A percentile compares a stretch with the other conserved stretches of the same genome.
These are phyloP conservation scores for Lichtheimia corymbifera DNA, from an alignment of 371 early-diverging fungal genomes.

Conservation along the genomic window DNA sequence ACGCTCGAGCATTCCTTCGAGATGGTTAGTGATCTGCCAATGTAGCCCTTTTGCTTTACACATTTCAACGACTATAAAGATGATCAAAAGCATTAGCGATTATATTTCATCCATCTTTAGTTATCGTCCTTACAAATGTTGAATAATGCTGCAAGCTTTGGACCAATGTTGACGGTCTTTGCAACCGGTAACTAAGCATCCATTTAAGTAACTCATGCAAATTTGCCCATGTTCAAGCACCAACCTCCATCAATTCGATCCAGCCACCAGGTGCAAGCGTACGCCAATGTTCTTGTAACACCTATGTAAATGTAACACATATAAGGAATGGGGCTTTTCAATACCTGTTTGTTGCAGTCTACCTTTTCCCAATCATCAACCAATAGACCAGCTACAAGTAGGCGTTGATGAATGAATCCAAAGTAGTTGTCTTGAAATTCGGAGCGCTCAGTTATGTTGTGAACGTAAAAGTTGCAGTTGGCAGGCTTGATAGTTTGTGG, in stretches of 20 bases:
- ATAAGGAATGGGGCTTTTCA: neutral
- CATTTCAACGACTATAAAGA: too few relatives aligned
- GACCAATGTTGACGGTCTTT: too few relatives aligned
- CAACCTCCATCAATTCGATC: slow-evolving; percentile 20
- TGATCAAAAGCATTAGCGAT: too few relatives aligned
- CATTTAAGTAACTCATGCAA: too few relatives aligned
- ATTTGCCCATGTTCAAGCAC: too few relatives aligned
- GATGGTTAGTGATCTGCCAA: too few relatives aligned
- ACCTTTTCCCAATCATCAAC: slow-evolving; percentile 30
- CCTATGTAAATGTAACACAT: slow-evolving; percentile 6
- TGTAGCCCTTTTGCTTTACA: too few relatives aligned
- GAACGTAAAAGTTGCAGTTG: slow-evolving; percentile 42
- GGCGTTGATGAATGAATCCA: slow-evolving; percentile 58
- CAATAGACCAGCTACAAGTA: slow-evolving; percentile 33
- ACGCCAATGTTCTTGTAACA: slow-evolving; percentile 15
- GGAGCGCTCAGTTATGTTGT: slow-evolving; percentile 54
- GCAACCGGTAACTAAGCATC: too few relatives aligned
- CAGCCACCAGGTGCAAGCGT: slow-evolving; percentile 22
- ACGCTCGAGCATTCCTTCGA: too few relatives aligned
- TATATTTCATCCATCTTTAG: too few relatives aligned
- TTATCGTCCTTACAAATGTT: too few relatives aligned
- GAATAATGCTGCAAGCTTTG: too few relatives aligned
- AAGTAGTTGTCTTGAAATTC: slow-evolving; percentile 55
- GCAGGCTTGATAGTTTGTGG: slow-evolving; percentile 17
- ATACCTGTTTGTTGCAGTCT: neutral